phyloP scores from a whole-genome alignment of 176 grass and related monocot species.

The Aegilops speltoides region DNA sequence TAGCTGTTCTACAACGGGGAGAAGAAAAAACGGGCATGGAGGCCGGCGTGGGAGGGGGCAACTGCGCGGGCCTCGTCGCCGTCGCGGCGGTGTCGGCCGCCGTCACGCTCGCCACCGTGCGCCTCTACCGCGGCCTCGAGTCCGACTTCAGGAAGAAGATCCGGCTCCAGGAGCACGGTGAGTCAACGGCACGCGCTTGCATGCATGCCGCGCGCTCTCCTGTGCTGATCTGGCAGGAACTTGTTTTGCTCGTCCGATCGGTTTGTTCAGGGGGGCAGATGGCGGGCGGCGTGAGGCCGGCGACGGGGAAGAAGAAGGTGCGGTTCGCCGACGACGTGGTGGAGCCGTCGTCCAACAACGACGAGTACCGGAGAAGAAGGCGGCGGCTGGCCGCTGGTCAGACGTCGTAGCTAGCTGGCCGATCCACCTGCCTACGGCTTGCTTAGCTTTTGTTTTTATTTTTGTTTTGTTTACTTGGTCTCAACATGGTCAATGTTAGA shows the following conservation, averaged over 20 bases:
- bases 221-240: not conserved
- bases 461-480: not conserved
- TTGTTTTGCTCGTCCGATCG: not conserved
- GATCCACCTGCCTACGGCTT: not conserved
- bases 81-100: conserved; percentile 14
- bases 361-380: conserved; percentile 44
- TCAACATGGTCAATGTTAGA: not conserved
- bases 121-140: not conserved
- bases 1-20: not conserved
- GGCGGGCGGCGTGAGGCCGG: not conserved
- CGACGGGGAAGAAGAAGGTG: conserved; percentile 56
- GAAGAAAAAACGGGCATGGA: not conserved
- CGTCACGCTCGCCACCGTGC: not conserved
- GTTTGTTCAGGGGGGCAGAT: not conserved
- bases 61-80: not conserved
- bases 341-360: conserved; percentile 59
- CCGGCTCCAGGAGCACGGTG: not conserved
- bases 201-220: not conserved
- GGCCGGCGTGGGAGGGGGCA: not conserved
- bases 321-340: conserved; percentile 66
- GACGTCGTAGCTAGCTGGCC: not conserved
- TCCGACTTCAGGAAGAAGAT: not conserved
- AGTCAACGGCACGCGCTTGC: not conserved
- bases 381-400: not conserved
- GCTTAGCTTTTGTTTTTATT: not conserved